Percentiles rank a stretch among this genome's conserved stretches.
Evolutionary conservation across 495 filamentous ascomycete species (phyloP).

Genomic region (Hypoxylon lenormandii): DNA sequence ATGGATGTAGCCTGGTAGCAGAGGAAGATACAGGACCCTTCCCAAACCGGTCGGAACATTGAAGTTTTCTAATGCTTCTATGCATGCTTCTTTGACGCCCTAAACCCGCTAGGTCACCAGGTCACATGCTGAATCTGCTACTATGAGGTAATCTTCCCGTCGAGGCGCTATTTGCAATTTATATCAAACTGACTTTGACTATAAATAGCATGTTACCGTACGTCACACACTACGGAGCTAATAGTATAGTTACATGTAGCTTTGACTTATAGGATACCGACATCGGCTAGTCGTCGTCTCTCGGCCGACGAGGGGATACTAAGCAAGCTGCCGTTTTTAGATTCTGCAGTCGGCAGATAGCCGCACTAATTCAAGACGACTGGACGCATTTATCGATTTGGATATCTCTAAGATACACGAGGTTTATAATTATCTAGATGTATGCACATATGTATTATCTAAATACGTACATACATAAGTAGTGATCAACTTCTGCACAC

Average conservation of each 20-base stretch:
- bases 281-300: neutral
- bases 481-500: too few species aligned
- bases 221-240: neutral
- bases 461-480: too few species aligned
- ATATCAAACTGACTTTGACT: neutral
- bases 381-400: too few species aligned
- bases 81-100: constrained; percentile 32
- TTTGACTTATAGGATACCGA: neutral
- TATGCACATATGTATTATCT: too few species aligned
- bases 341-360: too few species aligned
- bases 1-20: neutral
- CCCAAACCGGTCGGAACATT: constrained; percentile 5
- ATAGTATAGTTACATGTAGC: too few species aligned
- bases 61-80: constrained; percentile 40
- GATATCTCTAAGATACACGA: too few species aligned
- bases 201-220: neutral
- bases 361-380: too few species aligned
- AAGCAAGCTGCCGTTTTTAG: too few species aligned
- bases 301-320: neutral
- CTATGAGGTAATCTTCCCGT: neutral
- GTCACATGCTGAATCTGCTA: constrained; percentile 16
- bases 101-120: constrained; percentile 7
- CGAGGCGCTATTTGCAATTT: neutral
- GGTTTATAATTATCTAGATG: too few species aligned
- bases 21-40: neutral